Conservation (phyloP, 257 asterid species). For the Solanum virginianum region DNA sequence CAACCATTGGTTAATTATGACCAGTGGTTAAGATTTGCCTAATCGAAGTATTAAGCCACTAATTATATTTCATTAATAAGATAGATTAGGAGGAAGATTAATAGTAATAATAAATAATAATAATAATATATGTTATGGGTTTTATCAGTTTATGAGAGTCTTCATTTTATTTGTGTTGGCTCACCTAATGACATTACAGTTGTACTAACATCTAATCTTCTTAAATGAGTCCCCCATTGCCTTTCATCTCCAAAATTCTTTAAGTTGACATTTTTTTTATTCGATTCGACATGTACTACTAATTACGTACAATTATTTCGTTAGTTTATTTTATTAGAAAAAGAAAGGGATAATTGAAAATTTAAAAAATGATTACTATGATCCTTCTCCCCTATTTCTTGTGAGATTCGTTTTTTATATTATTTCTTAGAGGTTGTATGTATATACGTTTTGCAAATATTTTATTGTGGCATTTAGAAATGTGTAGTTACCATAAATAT, state of each 20-base stretch:
- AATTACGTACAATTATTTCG: background rate
- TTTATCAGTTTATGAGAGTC: background rate
- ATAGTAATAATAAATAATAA: background rate
- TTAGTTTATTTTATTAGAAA: too few relatives aligned
- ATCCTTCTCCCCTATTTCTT: background rate
- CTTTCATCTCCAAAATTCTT: background rate
- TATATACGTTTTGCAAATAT: background rate
- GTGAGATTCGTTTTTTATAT: background rate
- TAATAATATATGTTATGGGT: background rate
- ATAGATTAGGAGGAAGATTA: background rate
- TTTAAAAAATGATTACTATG: background rate
- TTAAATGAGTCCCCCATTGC: background rate
- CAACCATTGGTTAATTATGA: background rate
- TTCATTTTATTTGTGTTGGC: constrained; percentile 4
- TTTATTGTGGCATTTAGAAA: background rate
- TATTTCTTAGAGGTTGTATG: background rate
- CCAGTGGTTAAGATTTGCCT: background rate
- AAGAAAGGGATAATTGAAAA: background rate
- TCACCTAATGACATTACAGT: constrained; percentile 35
- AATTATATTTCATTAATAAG: background rate
- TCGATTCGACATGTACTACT: background rate
- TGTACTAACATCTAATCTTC: constrained; percentile 3
- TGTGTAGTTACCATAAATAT: background rate
- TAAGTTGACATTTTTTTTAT: background rate
- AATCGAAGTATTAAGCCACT: background rate